Evolutionary conservation across 208 protist species (phyloP).

Genomic region (Tetramitus jugosus): DNA sequence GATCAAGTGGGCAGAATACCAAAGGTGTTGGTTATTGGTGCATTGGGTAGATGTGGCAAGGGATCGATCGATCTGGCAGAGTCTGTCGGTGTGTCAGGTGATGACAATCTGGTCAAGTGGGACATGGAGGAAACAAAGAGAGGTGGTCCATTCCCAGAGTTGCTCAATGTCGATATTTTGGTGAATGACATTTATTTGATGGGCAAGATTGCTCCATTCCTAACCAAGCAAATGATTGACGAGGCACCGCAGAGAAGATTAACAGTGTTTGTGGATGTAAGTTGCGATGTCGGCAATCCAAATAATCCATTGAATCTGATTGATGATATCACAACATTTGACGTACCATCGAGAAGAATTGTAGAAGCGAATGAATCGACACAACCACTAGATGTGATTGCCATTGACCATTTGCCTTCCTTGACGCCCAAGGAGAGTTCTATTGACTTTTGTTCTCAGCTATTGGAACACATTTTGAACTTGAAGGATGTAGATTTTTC

Average conservation of each 20-base stretch:
- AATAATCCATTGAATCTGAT: conserved; percentile 56
- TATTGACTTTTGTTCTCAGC: conserved; percentile 37
- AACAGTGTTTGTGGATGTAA: conserved; percentile 47
- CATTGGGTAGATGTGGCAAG: conserved; percentile 22
- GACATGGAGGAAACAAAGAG: conserved; percentile 47
- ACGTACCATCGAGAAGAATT: conserved; percentile 35
- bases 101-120: conserved; percentile 43
- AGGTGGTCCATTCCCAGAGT: conserved; percentile 49
- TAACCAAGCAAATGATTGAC: conserved; percentile 41
- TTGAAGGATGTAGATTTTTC: conserved; percentile 29
- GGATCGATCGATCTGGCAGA: conserved; percentile 29
- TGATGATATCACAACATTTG: conserved; percentile 47
- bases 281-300: conserved; percentile 51
- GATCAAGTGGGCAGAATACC: not conserved
- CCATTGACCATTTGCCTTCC: conserved; percentile 57
- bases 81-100: not conserved
- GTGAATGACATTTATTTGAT: conserved; percentile 58
- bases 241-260: conserved; percentile 14
- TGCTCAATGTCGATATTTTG: conserved; percentile 45
- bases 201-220: conserved; percentile 46
- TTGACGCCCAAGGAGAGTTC: conserved; percentile 46
- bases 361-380: not conserved
- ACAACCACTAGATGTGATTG: conserved; percentile 39
- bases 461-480: conserved; percentile 34
- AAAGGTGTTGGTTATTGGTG: not conserved